Evolutionary conservation across 2,329 filamentous ascomycete species (phyloP).

Genomic region (Byssoonygena ceratinophila): DNA sequence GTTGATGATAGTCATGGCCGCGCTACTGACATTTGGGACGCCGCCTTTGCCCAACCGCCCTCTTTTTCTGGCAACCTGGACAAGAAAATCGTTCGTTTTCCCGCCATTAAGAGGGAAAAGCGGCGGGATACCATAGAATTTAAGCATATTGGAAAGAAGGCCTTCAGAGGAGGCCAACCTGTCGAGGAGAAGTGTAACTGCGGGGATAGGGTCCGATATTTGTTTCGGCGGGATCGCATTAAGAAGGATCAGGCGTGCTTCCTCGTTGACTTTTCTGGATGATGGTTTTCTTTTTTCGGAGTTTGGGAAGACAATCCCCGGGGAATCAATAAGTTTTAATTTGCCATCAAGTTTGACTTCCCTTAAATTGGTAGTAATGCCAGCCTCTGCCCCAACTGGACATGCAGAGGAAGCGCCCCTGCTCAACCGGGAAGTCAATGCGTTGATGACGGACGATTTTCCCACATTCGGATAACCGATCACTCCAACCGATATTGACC

Average conservation of each 20-base stretch:
- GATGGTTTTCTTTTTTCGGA: conserved; percentile 46
- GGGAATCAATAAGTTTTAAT: conserved; percentile 84
- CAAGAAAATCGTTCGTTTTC: conserved; percentile 75
- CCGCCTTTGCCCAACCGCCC: conserved; percentile 81
- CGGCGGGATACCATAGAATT: conserved; percentile 74
- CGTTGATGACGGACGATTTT: conserved; percentile 94
- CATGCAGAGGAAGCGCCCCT: conserved; percentile 56
- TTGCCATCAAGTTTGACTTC: conserved; percentile 92
- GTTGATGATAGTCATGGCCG: conserved; percentile 86
- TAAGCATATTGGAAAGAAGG: conserved; percentile 66
- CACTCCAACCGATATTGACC: conserved; percentile 79
- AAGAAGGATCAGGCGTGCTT: conserved; percentile 71
- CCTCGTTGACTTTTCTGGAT: conserved; percentile 56
- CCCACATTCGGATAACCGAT: conserved; percentile 95
- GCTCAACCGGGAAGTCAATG: conserved; percentile 65
- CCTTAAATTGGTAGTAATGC: conserved; percentile 78
- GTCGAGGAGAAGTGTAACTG: conserved; percentile 72
- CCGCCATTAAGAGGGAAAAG: conserved; percentile 63
- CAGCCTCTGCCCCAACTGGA: conserved; percentile 81
- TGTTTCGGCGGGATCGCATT: conserved; percentile 90
- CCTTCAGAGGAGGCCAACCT: conserved; percentile 63
- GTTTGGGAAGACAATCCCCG: conserved; percentile 86
- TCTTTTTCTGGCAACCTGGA: conserved; percentile 89
- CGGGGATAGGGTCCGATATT: conserved; percentile 83
- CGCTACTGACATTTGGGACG: conserved; percentile 74